phyloP scores from a whole-genome alignment of 2,329 filamentous ascomycete genomes.

The Thermochaetoides dissita region DNA sequence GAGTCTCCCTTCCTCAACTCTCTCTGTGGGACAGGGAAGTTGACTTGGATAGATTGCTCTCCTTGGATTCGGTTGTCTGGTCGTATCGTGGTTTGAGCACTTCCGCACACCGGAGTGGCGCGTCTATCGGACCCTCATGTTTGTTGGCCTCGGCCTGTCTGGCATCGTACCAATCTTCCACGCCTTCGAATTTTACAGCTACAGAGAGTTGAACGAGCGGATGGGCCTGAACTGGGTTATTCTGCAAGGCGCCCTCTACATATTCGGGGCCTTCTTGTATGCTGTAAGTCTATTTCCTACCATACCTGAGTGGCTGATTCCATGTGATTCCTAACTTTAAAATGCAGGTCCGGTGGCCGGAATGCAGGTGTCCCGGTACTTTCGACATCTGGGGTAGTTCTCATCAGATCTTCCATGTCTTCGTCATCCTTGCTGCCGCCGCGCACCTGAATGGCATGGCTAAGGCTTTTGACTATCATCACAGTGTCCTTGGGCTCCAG shows the following conservation, averaged over 20 bases:
- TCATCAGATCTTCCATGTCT: constrained; percentile 90
- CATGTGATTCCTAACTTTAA: neutral
- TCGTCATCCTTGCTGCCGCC: constrained; percentile 70
- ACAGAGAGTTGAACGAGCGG: constrained; percentile 48
- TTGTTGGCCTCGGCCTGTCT: constrained; percentile 72
- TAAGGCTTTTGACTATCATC: constrained; percentile 76
- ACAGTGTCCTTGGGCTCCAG: constrained; percentile 42
- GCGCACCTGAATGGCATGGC: constrained; percentile 70
- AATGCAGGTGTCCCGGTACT: constrained; percentile 58
- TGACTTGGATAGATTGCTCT: constrained; percentile 50
- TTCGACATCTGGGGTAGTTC: constrained; percentile 91
- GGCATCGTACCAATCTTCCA: constrained; percentile 75
- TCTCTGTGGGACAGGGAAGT: neutral
- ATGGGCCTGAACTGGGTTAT: constrained; percentile 75
- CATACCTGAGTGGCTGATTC: neutral
- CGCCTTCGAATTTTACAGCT: constrained; percentile 54
- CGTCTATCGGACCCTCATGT: constrained; percentile 77
- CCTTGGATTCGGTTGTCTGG: constrained; percentile 61
- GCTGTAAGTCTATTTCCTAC: constrained; percentile 37
- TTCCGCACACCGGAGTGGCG: constrained; percentile 78
- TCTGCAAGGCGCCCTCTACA: constrained; percentile 69
- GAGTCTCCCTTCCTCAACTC: constrained; percentile 19
- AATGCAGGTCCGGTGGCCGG: constrained; percentile 59
- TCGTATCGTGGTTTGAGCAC: constrained; percentile 63
- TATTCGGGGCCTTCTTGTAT: constrained; percentile 73